phyloP scores from a whole-genome alignment of 164 flowering plant genomes.

The Annona cherimola region DNA sequence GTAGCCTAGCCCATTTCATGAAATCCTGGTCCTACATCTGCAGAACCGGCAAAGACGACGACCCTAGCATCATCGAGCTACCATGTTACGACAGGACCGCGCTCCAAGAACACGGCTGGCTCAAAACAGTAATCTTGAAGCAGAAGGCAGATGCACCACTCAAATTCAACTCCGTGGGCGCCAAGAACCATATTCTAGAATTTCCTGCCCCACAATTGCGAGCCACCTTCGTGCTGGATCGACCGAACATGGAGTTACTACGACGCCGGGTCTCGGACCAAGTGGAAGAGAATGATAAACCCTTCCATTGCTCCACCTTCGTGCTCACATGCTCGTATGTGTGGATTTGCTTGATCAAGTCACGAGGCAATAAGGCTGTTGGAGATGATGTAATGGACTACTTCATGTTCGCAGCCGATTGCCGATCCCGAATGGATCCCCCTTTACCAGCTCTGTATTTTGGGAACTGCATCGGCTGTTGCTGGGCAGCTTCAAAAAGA shows the following conservation, averaged over 20 bases:
- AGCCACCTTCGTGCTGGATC: conserved; percentile 27
- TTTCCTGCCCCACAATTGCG: conserved; percentile 11
- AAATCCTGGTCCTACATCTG: conserved; percentile 38
- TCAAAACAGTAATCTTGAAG: conserved; percentile 5
- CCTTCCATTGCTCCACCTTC: conserved; percentile 20
- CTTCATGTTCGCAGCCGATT: conserved; percentile 22
- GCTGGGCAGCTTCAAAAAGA: neutral
- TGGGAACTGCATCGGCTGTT: conserved; percentile 23
- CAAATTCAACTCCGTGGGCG: too few species aligned
- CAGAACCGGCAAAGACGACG: neutral
- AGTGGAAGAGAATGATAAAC: neutral
- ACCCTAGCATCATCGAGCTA: neutral
- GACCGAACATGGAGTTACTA: conserved; percentile 5
- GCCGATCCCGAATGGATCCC: conserved; percentile 21
- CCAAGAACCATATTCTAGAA: neutral
- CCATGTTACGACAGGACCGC: conserved; percentile 22
- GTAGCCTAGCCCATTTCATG: conserved; percentile 20
- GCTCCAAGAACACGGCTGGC: conserved; percentile 18
- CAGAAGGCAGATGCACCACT: neutral
- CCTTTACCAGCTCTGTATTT: conserved; percentile 22
- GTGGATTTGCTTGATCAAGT: conserved; percentile 24
- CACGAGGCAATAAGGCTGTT: neutral
- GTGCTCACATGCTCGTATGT: conserved; percentile 19
- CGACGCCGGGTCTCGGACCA: neutral
- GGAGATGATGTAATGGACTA: neutral